Conservation (phyloP, 805 yeast species). For the Candida sakaeoensis region DNA sequence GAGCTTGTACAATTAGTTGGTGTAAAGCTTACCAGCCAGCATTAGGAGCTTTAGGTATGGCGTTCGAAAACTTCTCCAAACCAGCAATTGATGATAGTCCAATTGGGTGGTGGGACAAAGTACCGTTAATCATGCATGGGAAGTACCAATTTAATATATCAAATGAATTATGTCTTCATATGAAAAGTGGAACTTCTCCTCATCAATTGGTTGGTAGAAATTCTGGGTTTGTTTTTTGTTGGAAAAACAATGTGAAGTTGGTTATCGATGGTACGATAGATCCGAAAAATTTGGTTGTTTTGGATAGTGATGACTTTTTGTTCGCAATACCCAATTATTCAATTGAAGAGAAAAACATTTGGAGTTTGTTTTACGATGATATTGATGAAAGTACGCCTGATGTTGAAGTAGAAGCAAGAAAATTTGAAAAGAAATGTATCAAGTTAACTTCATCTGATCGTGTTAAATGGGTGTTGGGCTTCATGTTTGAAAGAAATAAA, state of each 20-base stretch:
- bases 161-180: slow-evolving; percentile 56
- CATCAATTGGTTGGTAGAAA: slow-evolving; percentile 53
- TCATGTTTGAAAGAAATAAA: slow-evolving; percentile 64
- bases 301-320: slow-evolving; percentile 54
- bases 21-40: slow-evolving; percentile 62
- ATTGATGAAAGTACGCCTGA: slow-evolving; percentile 16
- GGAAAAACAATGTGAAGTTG: slow-evolving; percentile 54
- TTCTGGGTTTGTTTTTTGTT: slow-evolving; percentile 62
- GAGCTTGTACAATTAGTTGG: slow-evolving; percentile 58
- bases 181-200: slow-evolving; percentile 59
- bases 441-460: slow-evolving; percentile 54
- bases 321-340: slow-evolving; percentile 55
- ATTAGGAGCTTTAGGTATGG: slow-evolving; percentile 44
- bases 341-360: slow-evolving; percentile 26
- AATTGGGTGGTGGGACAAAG: slow-evolving; percentile 50
- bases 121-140: slow-evolving; percentile 55
- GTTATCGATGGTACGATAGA: slow-evolving; percentile 48
- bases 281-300: slow-evolving; percentile 47
- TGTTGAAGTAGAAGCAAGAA: slow-evolving; percentile 25
- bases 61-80: slow-evolving; percentile 43
- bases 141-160: slow-evolving; percentile 44
- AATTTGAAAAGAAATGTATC: slow-evolving; percentile 44
- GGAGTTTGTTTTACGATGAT: slow-evolving; percentile 35
- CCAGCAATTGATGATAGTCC: slow-evolving; percentile 44
- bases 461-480: slow-evolving; percentile 77